Conservation (phyloP, 306 rosid species). For the Lablab purpureus region DNA sequence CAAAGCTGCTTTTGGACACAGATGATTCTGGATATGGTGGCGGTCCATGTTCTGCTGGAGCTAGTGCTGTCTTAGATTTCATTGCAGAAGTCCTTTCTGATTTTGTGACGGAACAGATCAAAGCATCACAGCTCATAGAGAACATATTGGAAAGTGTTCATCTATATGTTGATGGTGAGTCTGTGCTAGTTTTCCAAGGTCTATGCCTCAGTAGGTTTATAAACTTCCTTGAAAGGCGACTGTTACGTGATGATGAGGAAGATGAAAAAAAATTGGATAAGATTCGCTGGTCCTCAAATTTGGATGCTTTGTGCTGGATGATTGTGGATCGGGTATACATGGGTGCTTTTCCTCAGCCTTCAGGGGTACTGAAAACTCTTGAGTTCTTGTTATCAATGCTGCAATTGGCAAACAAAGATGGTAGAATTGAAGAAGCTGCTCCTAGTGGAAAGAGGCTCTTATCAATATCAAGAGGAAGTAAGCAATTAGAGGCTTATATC, state of each 20-base stretch:
- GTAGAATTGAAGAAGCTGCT: constrained; percentile 95
- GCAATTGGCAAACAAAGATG: constrained; percentile 97
- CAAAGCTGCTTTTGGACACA: constrained; percentile 86
- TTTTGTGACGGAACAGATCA: constrained; percentile 87
- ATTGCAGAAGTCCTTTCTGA: constrained; percentile 98
- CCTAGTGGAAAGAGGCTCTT: constrained; percentile 89
- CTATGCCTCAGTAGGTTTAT: constrained; percentile 90
- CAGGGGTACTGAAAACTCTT: constrained; percentile 83
- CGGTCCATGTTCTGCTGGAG: constrained; percentile 99
- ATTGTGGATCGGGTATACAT: constrained; percentile 95
- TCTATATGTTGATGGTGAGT: constrained; percentile 75
- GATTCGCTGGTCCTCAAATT: constrained; percentile 91
- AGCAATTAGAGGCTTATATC: constrained; percentile 95
- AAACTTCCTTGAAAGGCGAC: constrained; percentile 97
- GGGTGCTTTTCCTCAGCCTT: constrained; percentile 99
- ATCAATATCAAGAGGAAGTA: constrained; percentile 89
- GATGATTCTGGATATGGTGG: constrained; percentile 98
- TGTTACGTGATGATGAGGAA: constrained; percentile 98
- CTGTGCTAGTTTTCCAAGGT: constrained; percentile 94
- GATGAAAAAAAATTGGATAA: constrained; percentile 94
- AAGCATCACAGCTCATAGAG: constrained; percentile 82
- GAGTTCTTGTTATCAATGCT: constrained; percentile 97
- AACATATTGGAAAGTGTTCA: constrained; percentile 91
- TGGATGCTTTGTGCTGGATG: constrained; percentile 97
- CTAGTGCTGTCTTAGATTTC: constrained; percentile 93